Evolutionary conservation across 352 stramenopile species (phyloP), one percentile per base, ranked within the genome.

Genomic region (Pseudoperonospora humuli): DNA sequence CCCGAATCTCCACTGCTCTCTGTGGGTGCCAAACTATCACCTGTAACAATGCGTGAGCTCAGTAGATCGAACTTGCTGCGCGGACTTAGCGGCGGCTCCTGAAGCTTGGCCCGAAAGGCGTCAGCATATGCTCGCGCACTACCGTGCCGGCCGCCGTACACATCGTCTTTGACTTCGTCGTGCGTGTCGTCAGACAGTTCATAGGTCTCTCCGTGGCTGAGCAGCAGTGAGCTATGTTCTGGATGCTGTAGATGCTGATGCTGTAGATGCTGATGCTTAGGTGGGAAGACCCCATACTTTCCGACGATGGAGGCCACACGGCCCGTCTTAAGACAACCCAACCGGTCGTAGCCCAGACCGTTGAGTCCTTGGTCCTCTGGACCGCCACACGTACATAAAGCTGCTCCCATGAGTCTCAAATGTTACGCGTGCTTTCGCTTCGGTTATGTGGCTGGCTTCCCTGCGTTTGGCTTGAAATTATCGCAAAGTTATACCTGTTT

Each of bases 51-150:
- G 15, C 57, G 53, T 7, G 54, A 49, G 33, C 64, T 64, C 45
- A 86, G 48, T 34, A 84, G 60, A 39, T 67, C 42, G 49, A 87
- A 77, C 45, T 87, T 87, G 44, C 75, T 84, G 38, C 67, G 66
- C 6, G 75, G 70, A 50, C 72, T 82, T 36, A 87, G 72, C 26
- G 74, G 70, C 26, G 70, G 69, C 54, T 87, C 75, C 21, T 77
- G 70, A 18, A 87, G 59, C 34, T 87, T 87, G 35, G 67, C 56
- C 5, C 68, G 65, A 52, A 87, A 84, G 20, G 75, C 75, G 44
- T 87, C 70, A 3, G 70, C 70, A 37, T 75, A 81, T 18, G 66
- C 72, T 21, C 63, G 67, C 11, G 70, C 75, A 38, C 46, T 78
- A n/a, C 50, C 55, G 18, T 61, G 55, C 23, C 55, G 55, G 3